Evolutionary conservation across 179 eudicot genomes (phyloP).

Genomic region (Beta lomatogona): DNA sequence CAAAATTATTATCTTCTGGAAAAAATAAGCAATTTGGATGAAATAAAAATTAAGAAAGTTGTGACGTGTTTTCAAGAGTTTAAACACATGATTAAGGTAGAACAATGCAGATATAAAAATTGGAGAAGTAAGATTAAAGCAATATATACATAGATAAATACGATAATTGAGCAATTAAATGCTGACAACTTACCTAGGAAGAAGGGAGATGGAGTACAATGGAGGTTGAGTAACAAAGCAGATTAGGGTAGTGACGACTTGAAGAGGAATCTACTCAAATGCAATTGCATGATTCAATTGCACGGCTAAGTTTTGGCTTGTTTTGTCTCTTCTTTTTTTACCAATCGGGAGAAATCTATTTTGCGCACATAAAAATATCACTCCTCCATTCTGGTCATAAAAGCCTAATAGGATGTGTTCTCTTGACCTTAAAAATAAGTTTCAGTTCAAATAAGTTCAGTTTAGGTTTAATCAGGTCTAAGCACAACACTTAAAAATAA

Average conservation of each 20-base stretch:
- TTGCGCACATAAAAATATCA: too few species aligned
- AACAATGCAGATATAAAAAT: background rate
- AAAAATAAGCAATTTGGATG: background rate
- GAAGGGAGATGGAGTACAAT: background rate
- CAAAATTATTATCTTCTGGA: too few species aligned
- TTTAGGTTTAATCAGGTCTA: too few species aligned
- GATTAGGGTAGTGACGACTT: background rate
- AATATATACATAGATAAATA: background rate
- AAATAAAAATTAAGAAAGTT: background rate
- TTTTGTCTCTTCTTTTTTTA: background rate
- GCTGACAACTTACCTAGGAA: background rate
- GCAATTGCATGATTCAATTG: background rate
- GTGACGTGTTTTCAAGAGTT: background rate
- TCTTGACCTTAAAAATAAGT: too few species aligned
- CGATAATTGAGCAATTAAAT: background rate
- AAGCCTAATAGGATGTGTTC: too few species aligned
- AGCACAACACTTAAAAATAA: too few species aligned
- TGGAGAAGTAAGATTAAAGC: background rate
- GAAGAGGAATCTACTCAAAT: too few species aligned
- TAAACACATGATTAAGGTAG: background rate
- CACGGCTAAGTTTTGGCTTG: background rate
- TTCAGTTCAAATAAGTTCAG: too few species aligned
- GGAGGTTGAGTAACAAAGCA: background rate
- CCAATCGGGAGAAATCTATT: background rate
- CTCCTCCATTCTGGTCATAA: too few species aligned